Conservation (phyloP, 192 early-diverging fungal genomes). For the Dimargaris cristalligena region DNA sequence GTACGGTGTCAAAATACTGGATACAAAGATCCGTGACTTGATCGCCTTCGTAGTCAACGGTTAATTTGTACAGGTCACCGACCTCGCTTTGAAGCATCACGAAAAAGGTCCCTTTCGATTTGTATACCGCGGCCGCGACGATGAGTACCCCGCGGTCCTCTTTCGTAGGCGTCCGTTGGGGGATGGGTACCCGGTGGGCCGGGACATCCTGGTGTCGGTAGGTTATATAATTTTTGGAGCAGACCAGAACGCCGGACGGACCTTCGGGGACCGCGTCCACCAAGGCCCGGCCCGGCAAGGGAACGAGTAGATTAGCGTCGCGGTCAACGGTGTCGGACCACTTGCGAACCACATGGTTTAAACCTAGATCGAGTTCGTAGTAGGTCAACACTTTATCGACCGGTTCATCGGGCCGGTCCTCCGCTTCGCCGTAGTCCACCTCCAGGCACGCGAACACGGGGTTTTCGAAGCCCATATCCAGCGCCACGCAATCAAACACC, state of each 20-base stretch:
- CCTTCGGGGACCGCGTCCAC: slow-evolving; percentile 46
- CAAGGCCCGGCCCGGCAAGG: slow-evolving; percentile 52
- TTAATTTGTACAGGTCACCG: slow-evolving; percentile 72
- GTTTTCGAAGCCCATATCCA: slow-evolving; percentile 98
- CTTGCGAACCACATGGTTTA: slow-evolving; percentile 96
- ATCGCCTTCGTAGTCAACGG: slow-evolving; percentile 55
- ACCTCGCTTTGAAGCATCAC: slow-evolving; percentile 78
- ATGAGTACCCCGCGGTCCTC: slow-evolving; percentile 54
- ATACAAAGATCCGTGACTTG: slow-evolving; percentile 54
- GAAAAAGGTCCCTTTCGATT: slow-evolving; percentile 77
- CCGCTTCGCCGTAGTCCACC: slow-evolving; percentile 64
- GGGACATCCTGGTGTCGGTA: slow-evolving; percentile 60
- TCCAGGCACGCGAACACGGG: slow-evolving; percentile 94
- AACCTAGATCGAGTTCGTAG: slow-evolving; percentile 94
- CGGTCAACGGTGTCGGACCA: slow-evolving; percentile 73
- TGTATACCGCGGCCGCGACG: slow-evolving; percentile 71
- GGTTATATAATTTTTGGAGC: slow-evolving; percentile 74
- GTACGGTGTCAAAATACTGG: slow-evolving; percentile 90
- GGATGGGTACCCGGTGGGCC: slow-evolving; percentile 58
- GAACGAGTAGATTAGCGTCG: slow-evolving; percentile 64
- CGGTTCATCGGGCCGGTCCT: slow-evolving; percentile 49
- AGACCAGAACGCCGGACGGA: slow-evolving; percentile 93
- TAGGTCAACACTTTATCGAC: slow-evolving; percentile 74
- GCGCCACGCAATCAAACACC: slow-evolving; percentile 61
- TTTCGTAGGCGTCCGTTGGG: slow-evolving; percentile 50